Evolutionary conservation across 2,329 filamentous ascomycete genomes (phyloP).

Genomic region (Fulvia fulva): DNA sequence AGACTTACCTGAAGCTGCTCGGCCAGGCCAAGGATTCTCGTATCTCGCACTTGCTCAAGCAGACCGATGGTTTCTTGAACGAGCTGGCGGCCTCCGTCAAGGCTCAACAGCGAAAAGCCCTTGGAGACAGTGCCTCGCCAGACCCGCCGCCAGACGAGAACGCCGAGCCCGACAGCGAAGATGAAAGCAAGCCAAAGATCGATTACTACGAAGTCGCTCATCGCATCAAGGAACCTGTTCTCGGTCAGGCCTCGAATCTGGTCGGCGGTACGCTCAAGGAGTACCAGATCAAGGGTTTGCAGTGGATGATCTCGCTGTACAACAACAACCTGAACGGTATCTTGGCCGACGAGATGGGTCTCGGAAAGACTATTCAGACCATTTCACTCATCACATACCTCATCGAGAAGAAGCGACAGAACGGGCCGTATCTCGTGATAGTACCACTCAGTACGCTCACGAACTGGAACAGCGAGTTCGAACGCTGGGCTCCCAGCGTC

Average conservation of each 20-base stretch:
- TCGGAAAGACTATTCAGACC: conserved; percentile 98
- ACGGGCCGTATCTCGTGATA: conserved; percentile 91
- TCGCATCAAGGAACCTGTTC: conserved; percentile 89
- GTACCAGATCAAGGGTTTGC: conserved; percentile 95
- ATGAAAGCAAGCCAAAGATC: conserved; percentile 70
- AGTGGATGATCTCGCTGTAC: conserved; percentile 99
- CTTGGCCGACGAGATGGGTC: conserved; percentile 97
- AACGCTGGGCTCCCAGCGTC: conserved; percentile 94
- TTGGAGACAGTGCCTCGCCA: conserved; percentile 63
- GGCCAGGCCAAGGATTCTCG: conserved; percentile 98
- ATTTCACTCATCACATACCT: conserved; percentile 97
- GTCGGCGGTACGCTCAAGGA: conserved; percentile 93
- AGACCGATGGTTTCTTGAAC: conserved; percentile 95
- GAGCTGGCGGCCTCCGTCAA: conserved; percentile 94
- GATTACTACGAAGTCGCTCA: conserved; percentile 99
- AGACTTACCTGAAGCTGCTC: conserved; percentile 95
- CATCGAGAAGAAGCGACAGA: conserved; percentile 90
- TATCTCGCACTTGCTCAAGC: conserved; percentile 93
- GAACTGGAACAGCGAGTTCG: conserved; percentile 98
- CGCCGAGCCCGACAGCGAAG: conserved; percentile 65
- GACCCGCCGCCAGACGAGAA: conserved; percentile 58
- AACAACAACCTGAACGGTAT: conserved; percentile 99
- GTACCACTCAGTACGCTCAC: conserved; percentile 95
- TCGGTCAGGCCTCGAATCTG: conserved; percentile 74
- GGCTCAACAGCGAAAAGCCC: conserved; percentile 80